These are phyloP conservation scores for Trichosporon coremiiforme DNA, from an alignment of 1,284 basidiomycete genomes.

Conservation along the genomic window DNA sequence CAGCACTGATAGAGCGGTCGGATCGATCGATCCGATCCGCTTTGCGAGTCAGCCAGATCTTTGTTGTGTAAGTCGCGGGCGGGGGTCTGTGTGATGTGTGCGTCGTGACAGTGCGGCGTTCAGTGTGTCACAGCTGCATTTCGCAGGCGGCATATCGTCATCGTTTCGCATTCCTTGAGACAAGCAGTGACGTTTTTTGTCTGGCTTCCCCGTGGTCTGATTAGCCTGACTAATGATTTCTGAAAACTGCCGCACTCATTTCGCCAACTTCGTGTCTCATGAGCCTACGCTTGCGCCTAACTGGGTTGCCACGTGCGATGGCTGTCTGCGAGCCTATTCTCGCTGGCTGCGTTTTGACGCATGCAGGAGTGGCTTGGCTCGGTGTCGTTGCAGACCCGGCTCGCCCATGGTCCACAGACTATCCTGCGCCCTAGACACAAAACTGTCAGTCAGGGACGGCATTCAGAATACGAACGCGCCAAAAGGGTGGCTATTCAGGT, in stretches of 20 bases:
- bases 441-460: background rate
- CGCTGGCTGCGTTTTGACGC: too few relatives aligned
- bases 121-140: background rate
- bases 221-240: background rate
- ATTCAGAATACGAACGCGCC: slow-evolving; percentile 3
- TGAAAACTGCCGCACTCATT: background rate
- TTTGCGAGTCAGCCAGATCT: slow-evolving; percentile 2
- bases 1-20: background rate
- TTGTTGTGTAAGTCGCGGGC: background rate
- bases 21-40: slow-evolving; percentile 9
- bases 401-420: background rate
- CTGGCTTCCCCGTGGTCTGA: background rate
- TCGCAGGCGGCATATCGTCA: background rate
- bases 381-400: too few relatives aligned
- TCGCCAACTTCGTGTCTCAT: background rate
- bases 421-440: background rate
- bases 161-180: background rate
- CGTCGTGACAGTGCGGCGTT: background rate
- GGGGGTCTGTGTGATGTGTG: background rate
- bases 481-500: background rate
- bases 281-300: background rate
- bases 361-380: too few relatives aligned
- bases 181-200: background rate
- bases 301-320: background rate
- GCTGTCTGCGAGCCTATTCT: background rate